Conservation (phyloP, 805 yeast genomes). For the Wickerhamomyces kurtzmanii region DNA sequence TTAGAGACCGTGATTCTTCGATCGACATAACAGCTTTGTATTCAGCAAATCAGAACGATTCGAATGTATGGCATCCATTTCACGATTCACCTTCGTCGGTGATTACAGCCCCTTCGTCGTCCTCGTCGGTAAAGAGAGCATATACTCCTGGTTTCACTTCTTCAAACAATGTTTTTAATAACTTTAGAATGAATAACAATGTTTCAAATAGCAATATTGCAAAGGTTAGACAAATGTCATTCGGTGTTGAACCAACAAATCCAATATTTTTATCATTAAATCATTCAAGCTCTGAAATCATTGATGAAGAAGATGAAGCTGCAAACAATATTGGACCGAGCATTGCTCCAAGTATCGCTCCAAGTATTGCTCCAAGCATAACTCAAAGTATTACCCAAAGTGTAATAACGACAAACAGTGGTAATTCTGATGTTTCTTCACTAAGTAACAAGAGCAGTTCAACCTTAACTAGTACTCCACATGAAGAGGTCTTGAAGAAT, state of each 20-base stretch:
- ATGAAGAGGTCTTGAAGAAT: too few relatives aligned
- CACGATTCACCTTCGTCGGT: too few relatives aligned
- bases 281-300: too few relatives aligned
- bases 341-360: too few relatives aligned
- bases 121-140: constrained; percentile 7
- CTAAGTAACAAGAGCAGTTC: too few relatives aligned
- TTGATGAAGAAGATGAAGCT: too few relatives aligned
- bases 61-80: constrained; percentile 17
- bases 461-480: too few relatives aligned
- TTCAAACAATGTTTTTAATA: constrained; percentile 12
- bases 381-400: too few relatives aligned
- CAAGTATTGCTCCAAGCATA: too few relatives aligned
- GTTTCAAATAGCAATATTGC: not conserved
- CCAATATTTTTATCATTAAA: constrained; percentile 1
- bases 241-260: constrained; percentile 19
- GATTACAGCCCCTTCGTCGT: constrained; percentile 4
- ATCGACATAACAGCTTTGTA: constrained; percentile 28
- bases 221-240: constrained; percentile 10
- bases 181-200: constrained; percentile 9
- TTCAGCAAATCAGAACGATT: constrained; percentile 9
- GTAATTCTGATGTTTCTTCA: too few relatives aligned
- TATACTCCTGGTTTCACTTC: constrained; percentile 12
- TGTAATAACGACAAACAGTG: too few relatives aligned
- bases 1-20: constrained; percentile 14
- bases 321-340: too few relatives aligned